Base-by-base conservation (phyloP, 2,329 filamentous ascomycete species). In the Clarireedia hainanense region DNA sequence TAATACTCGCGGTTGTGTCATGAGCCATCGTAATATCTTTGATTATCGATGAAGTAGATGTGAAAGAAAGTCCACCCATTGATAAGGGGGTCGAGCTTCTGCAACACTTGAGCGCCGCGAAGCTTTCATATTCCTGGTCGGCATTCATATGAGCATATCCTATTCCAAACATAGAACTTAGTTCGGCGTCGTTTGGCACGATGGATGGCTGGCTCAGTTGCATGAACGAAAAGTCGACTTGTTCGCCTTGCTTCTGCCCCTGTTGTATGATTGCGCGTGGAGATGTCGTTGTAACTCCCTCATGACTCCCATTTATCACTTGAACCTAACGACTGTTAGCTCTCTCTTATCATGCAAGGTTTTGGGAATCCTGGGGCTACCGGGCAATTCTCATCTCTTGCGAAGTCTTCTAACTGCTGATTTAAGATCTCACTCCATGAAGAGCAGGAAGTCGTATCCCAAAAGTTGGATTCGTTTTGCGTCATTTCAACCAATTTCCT, bases 381-480 rank as follows among this genome's bases (percentile, higher is more conserved):
- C 50, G 57, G 57, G 39, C 57, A 61, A 37, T 62, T 64, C 50
- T 64, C 61, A 49, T 60, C 58, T 36, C 46, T 56, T 39, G 45
- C 51, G 50, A 62, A 64, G 10, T 61, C 62, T 55, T 64, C 63
- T 26, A 63, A 15, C 12, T 63, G 50, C 10, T 63, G 57, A 20
- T 63, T 61, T 63, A 63, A 66, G 27, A 30, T 57, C n/a, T 60
- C 57, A 37, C 26, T 43, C 47, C 48, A 45, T 27, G 60, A 49
- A 34, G 58, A 47, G 55, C 62, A 55, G 53, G 58, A 57, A 51
- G 52, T 61, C 39, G 61, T 47, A 59, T 60, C 60, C 65, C 64
- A 69, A 56, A 63, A 60, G 51, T 65, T 64, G 39, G 60, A 40
- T 36, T 65, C 60, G 62, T 65, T 65, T 50, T 66, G 65, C 57